Evolutionary conservation across 441 rosid genomes (phyloP).

Genomic region (Hura crepitans): DNA sequence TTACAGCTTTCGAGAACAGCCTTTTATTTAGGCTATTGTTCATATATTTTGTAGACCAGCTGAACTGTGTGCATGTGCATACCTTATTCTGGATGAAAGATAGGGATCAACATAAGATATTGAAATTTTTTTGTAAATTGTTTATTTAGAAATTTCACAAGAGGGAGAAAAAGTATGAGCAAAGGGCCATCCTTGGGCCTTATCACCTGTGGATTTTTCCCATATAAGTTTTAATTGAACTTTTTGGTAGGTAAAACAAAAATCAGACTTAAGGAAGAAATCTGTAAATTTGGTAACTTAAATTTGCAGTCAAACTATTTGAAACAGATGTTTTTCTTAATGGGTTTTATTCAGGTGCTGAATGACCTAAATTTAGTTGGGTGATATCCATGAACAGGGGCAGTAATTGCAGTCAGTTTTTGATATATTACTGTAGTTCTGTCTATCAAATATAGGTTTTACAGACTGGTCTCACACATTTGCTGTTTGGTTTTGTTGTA

Average conservation of each 20-base stretch:
- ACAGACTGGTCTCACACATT: conserved; percentile 25
- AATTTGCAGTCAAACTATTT: background rate
- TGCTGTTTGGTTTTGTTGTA: conserved; percentile 28
- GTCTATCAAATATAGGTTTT: background rate
- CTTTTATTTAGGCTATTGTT: background rate
- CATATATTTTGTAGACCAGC: background rate
- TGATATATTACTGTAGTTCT: no score
- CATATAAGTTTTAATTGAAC: background rate
- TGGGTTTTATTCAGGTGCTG: no score
- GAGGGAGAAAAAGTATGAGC: background rate
- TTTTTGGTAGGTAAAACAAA: background rate
- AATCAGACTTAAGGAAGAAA: no score
- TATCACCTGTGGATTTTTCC: background rate
- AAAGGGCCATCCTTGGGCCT: background rate
- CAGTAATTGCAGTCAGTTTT: no score
- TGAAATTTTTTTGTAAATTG: background rate
- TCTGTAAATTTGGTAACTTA: background rate
- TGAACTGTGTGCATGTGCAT: background rate
- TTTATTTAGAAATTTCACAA: background rate
- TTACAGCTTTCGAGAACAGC: background rate
- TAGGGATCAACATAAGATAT: background rate
- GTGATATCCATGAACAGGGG: no score
- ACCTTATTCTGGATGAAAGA: background rate
- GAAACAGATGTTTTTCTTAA: no score
- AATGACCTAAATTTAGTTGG: no score